Base-by-base conservation (phyloP, 257 asterid genomes). In the Solanum infundibuliforme region DNA sequence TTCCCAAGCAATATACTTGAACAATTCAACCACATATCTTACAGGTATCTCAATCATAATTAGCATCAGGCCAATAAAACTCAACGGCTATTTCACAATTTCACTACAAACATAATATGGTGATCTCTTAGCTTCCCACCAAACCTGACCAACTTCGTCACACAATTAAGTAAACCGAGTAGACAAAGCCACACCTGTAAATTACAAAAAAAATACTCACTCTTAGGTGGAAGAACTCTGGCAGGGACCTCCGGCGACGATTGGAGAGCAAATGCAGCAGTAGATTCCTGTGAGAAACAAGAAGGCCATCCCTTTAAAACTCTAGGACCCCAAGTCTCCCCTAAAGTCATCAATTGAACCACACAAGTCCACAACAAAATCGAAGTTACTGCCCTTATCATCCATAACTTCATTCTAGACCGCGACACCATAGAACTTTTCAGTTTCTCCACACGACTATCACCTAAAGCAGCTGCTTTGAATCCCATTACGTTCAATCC, bases 261-360 rank as follows among this genome's bases (percentile, higher is more conserved):
- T 23, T 92, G 92, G 74, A 93, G 92, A 92, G 92, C 94, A 94
- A 95, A 85, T 18, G 95, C 92, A 35, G 89, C 89, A 23, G 91
- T 88, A 27, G 96, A 93, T 32, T 95, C 98, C 39, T 95, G 98
- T 4, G 95, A 91, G 82, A 96, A 96, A 90, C 98, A 94, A 86
- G 98, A 94, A 20, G 99, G 99, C 98, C 98, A 96, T 1, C 97
- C 98, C 87, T 94, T 96, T 36, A 96, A 90, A 88, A 95, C 97
- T 60, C 96, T 92, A 84, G 97, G 98, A 74, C 98, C 99, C 92
- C 96, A 94, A 77, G 94, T 93, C 85, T 96, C 98, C 52, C 98
- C 95, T 91, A 95, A 92, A 76, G 98, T 95, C 62, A 95, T 94
- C 87, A 96, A 91, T 91, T 95, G 99, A 92, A 96, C 98, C 87